Evolutionary conservation across 805 yeast genomes (phyloP).

Genomic region (Candida alai): DNA sequence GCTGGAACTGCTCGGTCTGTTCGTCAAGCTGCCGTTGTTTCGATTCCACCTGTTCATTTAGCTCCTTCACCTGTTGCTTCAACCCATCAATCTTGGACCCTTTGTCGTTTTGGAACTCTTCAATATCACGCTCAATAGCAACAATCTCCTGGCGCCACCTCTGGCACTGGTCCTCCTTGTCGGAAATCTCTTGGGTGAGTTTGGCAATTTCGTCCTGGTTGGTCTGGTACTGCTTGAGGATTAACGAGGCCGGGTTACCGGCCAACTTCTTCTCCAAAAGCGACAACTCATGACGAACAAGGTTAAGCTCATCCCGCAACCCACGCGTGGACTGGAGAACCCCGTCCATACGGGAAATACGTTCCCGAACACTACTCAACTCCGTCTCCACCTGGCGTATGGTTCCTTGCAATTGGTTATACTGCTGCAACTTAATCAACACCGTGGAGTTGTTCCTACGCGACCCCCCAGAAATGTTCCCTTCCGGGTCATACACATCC

Average conservation of each 20-base stretch:
- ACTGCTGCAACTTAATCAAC: conserved; percentile 62
- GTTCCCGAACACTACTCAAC: conserved; percentile 34
- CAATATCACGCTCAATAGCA: conserved; percentile 67
- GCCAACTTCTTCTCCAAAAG: conserved; percentile 52
- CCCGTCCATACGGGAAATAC: conserved; percentile 39
- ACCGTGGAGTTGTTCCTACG: conserved; percentile 56
- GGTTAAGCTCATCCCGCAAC: conserved; percentile 55
- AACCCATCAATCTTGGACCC: conserved; percentile 73
- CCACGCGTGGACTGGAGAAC: conserved; percentile 48
- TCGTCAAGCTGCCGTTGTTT: conserved; percentile 42
- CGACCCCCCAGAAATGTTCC: conserved; percentile 95
- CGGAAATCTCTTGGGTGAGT: conserved; percentile 35
- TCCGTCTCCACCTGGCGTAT: conserved; percentile 41
- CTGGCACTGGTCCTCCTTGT: conserved; percentile 27
- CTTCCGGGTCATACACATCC: conserved; percentile 93
- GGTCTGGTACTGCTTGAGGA: conserved; percentile 48
- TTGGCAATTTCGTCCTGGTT: conserved; percentile 43
- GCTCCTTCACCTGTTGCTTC: conserved; percentile 44
- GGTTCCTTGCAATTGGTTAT: conserved; percentile 43
- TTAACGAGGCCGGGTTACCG: conserved; percentile 51
- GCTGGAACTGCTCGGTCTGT: conserved; percentile 54
- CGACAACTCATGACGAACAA: conserved; percentile 57
- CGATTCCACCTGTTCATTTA: conserved; percentile 30
- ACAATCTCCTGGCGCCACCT: conserved; percentile 42
- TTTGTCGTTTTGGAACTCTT: conserved; percentile 76